Conservation (phyloP, 1,284 basidiomycete genomes). For the Sanghuangporus baumii region DNA sequence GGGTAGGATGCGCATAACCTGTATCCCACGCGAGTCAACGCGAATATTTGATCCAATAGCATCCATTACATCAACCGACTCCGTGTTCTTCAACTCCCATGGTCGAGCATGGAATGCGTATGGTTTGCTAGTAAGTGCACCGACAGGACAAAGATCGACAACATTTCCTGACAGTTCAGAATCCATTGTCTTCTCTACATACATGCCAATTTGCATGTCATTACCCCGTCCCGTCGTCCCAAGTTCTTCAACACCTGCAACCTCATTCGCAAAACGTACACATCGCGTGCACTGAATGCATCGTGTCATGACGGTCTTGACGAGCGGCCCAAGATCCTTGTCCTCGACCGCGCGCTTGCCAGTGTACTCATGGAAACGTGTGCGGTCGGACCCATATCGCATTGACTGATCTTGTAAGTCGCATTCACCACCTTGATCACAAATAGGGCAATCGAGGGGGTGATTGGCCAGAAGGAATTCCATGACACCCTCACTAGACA, state of each 20-base stretch:
- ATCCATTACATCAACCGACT: constrained; percentile 96
- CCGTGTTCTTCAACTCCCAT: constrained; percentile 99
- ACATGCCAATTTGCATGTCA: constrained; percentile 98
- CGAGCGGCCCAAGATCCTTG: constrained; percentile 96
- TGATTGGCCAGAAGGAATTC: constrained; percentile 98
- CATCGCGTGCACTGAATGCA: constrained; percentile 99
- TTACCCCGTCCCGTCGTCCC: constrained; percentile 98
- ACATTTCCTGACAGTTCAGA: constrained; percentile 98
- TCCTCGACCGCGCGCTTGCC: constrained; percentile 98
- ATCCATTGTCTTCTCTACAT: constrained; percentile 96
- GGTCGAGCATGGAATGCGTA: constrained; percentile 96
- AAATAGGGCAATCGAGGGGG: constrained; percentile 97
- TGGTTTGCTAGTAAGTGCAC: constrained; percentile 96
- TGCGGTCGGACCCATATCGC: constrained; percentile 97
- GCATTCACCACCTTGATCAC: constrained; percentile 98
- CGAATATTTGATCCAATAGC: constrained; percentile 98
- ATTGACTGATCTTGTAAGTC: constrained; percentile 99
- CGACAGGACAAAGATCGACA: constrained; percentile 95
- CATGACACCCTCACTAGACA: constrained; percentile 89
- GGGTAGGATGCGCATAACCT: constrained; percentile 97
- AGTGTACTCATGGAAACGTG: constrained; percentile 95
- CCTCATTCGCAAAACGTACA: constrained; percentile 98
- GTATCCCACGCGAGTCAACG: constrained; percentile 91
- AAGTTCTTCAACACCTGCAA: constrained; percentile 96
- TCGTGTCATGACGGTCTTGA: constrained; percentile 99